phyloP scores from a whole-genome alignment of 179 eudicot genomes.

The Pouteria campechiana region DNA sequence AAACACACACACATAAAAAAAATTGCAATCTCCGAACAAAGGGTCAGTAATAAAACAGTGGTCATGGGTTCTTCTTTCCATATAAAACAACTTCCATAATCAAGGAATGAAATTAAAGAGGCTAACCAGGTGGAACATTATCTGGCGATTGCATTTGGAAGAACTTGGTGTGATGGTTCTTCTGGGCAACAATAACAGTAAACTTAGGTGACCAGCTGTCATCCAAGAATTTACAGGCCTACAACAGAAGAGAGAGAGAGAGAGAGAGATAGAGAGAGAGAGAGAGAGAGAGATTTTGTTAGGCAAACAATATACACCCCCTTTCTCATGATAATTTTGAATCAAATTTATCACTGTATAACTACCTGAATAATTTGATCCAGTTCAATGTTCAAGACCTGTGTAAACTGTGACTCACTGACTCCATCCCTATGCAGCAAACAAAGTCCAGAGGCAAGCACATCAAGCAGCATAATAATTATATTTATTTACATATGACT shows the following conservation, averaged over 20 bases:
- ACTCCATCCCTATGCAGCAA: slow-evolving; percentile 83
- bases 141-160: slow-evolving; percentile 55
- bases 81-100: no score
- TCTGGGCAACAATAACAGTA: slow-evolving; percentile 66
- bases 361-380: slow-evolving; percentile 68
- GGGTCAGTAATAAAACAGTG: no score
- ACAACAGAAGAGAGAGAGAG: not conserved
- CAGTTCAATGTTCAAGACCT: slow-evolving; percentile 67
- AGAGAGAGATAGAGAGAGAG: not conserved
- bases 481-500: no score
- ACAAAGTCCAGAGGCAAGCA: no score
- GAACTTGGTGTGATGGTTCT: slow-evolving; percentile 77
- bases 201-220: slow-evolving; percentile 66
- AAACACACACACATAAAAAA: not conserved
- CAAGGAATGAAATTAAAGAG: no score
- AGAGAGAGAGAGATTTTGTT: not conserved
- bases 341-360: no score
- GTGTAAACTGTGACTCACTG: slow-evolving; percentile 75
- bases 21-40: no score
- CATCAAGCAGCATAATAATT: no score
- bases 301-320: not conserved
- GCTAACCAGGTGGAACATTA: slow-evolving; percentile 45
- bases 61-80: no score
- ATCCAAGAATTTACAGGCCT: slow-evolving; percentile 68
- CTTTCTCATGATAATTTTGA: not conserved